Conservation (phyloP, 495 filamentous ascomycete genomes). For the Annulohypoxylon maeteangense region DNA sequence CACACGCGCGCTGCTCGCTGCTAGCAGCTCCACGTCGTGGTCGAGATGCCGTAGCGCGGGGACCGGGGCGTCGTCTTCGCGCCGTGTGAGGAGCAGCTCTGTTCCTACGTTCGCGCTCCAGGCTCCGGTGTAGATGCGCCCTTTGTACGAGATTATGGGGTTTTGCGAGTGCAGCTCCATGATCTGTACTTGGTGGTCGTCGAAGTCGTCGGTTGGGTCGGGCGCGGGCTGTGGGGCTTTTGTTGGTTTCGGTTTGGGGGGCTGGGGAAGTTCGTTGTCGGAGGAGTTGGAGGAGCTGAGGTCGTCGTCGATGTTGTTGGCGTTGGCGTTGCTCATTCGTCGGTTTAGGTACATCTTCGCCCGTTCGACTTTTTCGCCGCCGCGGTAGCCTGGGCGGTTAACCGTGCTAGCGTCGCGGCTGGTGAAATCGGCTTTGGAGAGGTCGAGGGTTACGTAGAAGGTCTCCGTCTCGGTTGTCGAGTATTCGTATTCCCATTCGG, state of each 20-base stretch:
- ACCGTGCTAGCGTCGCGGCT: constrained; percentile 35
- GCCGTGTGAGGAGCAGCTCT: constrained; percentile 74
- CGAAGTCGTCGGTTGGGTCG: constrained; percentile 2
- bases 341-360: constrained; percentile 41
- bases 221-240: background rate
- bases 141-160: constrained; percentile 79
- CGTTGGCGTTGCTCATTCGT: constrained; percentile 23
- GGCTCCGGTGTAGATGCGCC: constrained; percentile 75
- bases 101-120: constrained; percentile 86
- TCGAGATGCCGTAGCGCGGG: constrained; percentile 56
- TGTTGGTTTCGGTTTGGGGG: constrained; percentile 11
- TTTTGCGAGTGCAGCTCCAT: constrained; percentile 77
- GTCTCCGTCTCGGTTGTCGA: constrained; percentile 67
- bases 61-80: constrained; percentile 52
- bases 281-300: constrained; percentile 29
- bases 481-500: constrained; percentile 70
- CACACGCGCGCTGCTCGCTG: constrained; percentile 64
- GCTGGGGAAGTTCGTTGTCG: constrained; percentile 32
- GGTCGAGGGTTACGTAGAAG: constrained; percentile 66
- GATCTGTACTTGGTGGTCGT: constrained; percentile 73
- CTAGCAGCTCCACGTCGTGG: constrained; percentile 69
- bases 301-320: constrained; percentile 10
- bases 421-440: constrained; percentile 62
- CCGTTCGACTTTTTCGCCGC: constrained; percentile 43
- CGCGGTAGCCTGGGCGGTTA: constrained; percentile 22